Evolutionary conservation across 2,329 filamentous ascomycete genomes (phyloP), one percentile per base, ranked within the genome.

Genomic region (Aureobasidium melanogenum): DNA sequence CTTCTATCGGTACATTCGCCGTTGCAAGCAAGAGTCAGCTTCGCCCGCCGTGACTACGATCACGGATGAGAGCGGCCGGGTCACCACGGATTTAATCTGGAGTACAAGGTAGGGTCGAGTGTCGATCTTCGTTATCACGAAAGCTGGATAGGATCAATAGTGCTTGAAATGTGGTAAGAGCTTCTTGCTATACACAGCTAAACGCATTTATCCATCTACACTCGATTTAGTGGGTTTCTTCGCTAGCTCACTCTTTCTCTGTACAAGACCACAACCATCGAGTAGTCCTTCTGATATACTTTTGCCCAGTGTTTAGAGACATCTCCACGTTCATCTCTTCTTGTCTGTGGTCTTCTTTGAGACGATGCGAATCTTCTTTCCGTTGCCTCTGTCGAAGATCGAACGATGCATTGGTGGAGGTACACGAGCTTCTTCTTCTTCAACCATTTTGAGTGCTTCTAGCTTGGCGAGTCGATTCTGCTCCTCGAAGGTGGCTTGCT

Each of bases 281-380:
- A n/a, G n/a, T n/a, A n/a, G n/a, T 71, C 73, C 2, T 90, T 87
- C 87, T 74, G 71, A 6, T 88, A 90, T 68, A 72, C 70, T 8
- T 77, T 88, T 1, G 71, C 74, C 0, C 87, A 80, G 66, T 77
- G 75, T 2, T 10, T 26, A 36, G 14, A 28, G 15, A 30, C 19
- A 24, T 86, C 85, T 63, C 69, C 72, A n/a, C 84, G 10, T 80
- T 86, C 67, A 77, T 14, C 26, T 54, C 50, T 54, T 54, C 36
- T 24, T 30, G 32, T 19, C 26, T n/a, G 48, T 30, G 12, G 61
- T 26, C 32, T 41, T 26, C 32, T 41, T 54, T 32, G 62, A 63
- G 12, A 63, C 60, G 28, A 63, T 63, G 19, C 47, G 58, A n/a
- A 63, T 60, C 41, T 62, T 63, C 60, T 63, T 63, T n/a, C 60